These are phyloP conservation scores for Entoloma clypeatum DNA, from an alignment of 1,284 basidiomycete species.

Conservation along the genomic window DNA sequence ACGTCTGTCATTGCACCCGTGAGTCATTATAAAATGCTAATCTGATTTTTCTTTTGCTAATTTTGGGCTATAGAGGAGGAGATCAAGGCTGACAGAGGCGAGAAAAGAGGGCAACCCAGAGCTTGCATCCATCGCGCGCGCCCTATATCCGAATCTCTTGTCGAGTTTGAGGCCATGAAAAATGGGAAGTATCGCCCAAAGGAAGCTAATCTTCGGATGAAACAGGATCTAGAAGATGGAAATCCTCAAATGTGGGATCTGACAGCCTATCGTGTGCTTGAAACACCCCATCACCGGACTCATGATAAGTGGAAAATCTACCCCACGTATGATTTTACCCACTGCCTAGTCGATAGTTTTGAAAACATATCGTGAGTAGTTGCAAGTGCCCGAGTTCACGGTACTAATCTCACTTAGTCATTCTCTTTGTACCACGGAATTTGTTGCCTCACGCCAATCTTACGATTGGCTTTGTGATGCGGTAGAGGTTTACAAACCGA, in stretches of 20 bases:
- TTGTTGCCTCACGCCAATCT: slow-evolving; percentile 93
- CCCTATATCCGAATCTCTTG: slow-evolving; percentile 81
- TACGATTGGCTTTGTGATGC: slow-evolving; percentile 99
- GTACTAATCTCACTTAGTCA: slow-evolving; percentile 53
- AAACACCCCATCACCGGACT: slow-evolving; percentile 92
- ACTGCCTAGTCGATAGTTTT: slow-evolving; percentile 97
- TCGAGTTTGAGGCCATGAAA: slow-evolving; percentile 93
- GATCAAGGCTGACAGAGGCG: slow-evolving; percentile 85
- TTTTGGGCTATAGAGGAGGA: slow-evolving; percentile 65
- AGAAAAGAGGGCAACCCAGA: slow-evolving; percentile 78
- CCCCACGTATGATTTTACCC: slow-evolving; percentile 98
- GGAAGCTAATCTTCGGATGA: slow-evolving; percentile 94
- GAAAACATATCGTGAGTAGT: slow-evolving; percentile 93
- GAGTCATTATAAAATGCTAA: slow-evolving; percentile 35
- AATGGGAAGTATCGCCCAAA: slow-evolving; percentile 87
- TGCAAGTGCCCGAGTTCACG: neutral
- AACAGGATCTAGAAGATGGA: slow-evolving; percentile 89
- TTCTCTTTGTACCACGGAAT: slow-evolving; percentile 96
- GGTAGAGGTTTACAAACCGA: slow-evolving; percentile 95
- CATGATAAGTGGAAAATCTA: slow-evolving; percentile 92
- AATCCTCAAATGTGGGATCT: slow-evolving; percentile 99
- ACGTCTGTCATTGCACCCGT: slow-evolving; percentile 96
- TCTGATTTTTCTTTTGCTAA: neutral
- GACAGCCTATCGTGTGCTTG: slow-evolving; percentile 92
- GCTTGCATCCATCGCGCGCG: slow-evolving; percentile 87